Percentiles rank a stretch among this genome's conserved stretches.
These are phyloP conservation scores for Hypomontagnella monticulosa DNA, from an alignment of 495 filamentous ascomycete genomes.

Conservation along the genomic window DNA sequence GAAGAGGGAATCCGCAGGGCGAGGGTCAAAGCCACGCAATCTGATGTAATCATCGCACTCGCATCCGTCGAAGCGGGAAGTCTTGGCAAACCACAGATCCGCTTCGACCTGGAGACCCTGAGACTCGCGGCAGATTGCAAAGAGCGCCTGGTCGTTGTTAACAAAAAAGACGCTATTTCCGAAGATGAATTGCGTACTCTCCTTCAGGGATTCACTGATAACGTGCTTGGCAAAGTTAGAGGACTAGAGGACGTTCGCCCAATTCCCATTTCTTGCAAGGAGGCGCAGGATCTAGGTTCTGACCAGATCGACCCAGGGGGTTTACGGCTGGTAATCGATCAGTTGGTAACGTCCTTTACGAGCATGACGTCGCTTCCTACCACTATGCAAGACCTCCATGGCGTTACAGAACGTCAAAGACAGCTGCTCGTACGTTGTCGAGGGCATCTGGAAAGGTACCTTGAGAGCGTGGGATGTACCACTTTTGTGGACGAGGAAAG, in stretches of 20 bases:
- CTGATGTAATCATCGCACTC: constrained; percentile 87
- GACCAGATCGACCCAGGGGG: constrained; percentile 66
- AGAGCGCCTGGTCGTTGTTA: constrained; percentile 76
- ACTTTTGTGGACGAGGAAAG: constrained; percentile 51
- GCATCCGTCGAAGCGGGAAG: constrained; percentile 68
- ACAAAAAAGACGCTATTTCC: constrained; percentile 77
- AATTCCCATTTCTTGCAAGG: constrained; percentile 44
- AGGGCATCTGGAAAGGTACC: constrained; percentile 73
- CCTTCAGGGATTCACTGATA: constrained; percentile 44
- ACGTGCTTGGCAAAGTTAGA: constrained; percentile 45
- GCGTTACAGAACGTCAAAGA: constrained; percentile 89
- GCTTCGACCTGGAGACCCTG: constrained; percentile 60
- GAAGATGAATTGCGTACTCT: constrained; percentile 40
- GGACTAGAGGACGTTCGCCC: constrained; percentile 40
- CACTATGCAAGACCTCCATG: constrained; percentile 80
- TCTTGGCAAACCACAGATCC: constrained; percentile 49
- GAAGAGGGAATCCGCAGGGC: constrained; percentile 91
- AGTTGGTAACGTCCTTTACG: constrained; percentile 73
- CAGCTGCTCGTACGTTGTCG: constrained; percentile 79
- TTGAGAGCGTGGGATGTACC: constrained; percentile 54
- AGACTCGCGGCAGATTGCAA: constrained; percentile 61
- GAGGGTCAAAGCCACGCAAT: constrained; percentile 78
- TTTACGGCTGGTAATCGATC: constrained; percentile 73
- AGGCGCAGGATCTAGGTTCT: constrained; percentile 47
- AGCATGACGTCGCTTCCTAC: constrained; percentile 71